These are phyloP conservation scores for Gymnopilus junonius DNA, from an alignment of 768 basidiomycete genomes.

Conservation along the genomic window DNA sequence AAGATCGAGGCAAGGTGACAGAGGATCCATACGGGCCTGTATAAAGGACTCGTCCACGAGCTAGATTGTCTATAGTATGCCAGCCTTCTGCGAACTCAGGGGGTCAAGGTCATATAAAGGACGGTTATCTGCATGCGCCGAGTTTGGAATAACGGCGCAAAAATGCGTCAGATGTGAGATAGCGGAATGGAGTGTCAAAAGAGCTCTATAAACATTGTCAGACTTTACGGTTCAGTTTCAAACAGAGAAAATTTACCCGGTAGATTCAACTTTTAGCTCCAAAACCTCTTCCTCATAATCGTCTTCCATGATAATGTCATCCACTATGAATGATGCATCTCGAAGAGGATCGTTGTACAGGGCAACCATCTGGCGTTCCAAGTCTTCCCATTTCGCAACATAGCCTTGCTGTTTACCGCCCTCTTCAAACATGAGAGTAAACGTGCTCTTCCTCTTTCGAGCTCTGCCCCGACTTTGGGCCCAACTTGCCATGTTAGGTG, in stretches of 20 bases:
- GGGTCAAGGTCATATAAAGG: slow-evolving; percentile 72
- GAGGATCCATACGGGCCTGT: slow-evolving; percentile 68
- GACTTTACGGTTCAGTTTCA: not conserved
- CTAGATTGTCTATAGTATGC: slow-evolving; percentile 47
- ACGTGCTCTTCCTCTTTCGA: slow-evolving; percentile 67
- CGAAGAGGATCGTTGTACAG: slow-evolving; percentile 55
- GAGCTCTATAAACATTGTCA: slow-evolving; percentile 49
- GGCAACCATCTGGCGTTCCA: slow-evolving; percentile 65
- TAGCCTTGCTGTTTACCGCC: slow-evolving; percentile 42
- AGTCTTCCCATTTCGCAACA: slow-evolving; percentile 57
- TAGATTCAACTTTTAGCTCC: slow-evolving; percentile 56
- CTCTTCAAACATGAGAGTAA: slow-evolving; percentile 70
- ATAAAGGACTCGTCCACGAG: slow-evolving; percentile 30
- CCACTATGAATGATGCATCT: slow-evolving; percentile 24
- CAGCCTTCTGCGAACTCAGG: slow-evolving; percentile 65
- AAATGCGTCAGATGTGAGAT: slow-evolving; percentile 73
- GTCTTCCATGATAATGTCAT: slow-evolving; percentile 21
- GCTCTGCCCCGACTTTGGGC: slow-evolving; percentile 85
- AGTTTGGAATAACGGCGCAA: slow-evolving; percentile 67
- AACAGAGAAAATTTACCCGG: slow-evolving; percentile 54
- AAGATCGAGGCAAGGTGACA: slow-evolving; percentile 62
- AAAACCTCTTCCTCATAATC: slow-evolving; percentile 33
- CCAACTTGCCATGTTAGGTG: slow-evolving; percentile 82
- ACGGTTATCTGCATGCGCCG: slow-evolving; percentile 49
- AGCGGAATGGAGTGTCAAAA: slow-evolving; percentile 72